Conservation (phyloP, 768 basidiomycete genomes). For the Hydnomerulius pinastri region DNA sequence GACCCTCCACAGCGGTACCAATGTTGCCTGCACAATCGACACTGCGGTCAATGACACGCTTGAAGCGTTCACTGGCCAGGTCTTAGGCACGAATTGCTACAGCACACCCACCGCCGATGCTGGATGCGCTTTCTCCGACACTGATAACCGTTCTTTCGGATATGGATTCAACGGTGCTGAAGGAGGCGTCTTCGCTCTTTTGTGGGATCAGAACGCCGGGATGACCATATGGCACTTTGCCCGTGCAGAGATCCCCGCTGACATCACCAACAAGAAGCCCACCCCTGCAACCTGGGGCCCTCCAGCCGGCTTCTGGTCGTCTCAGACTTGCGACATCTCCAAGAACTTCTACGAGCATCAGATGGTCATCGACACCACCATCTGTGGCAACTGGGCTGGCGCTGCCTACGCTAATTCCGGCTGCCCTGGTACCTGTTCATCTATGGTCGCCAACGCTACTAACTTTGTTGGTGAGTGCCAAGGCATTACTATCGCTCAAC, state of each 20-base stretch:
- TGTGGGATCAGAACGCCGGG: slow-evolving; percentile 49
- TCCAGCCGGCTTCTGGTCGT: slow-evolving; percentile 54
- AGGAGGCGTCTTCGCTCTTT: slow-evolving; percentile 58
- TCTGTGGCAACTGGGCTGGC: slow-evolving; percentile 35
- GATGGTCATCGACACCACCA: slow-evolving; percentile 42
- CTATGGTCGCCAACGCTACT: slow-evolving; percentile 52
- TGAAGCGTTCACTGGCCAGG: slow-evolving; percentile 19
- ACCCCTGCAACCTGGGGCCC: slow-evolving; percentile 52
- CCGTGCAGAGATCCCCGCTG: slow-evolving; percentile 50
- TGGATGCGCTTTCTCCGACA: slow-evolving; percentile 53
- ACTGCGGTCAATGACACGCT: slow-evolving; percentile 13
- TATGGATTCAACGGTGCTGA: slow-evolving; percentile 32
- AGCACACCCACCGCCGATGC: slow-evolving; percentile 42
- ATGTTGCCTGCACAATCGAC: slow-evolving; percentile 37
- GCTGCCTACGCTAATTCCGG: slow-evolving; percentile 28
- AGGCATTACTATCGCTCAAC: no score
- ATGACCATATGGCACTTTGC: slow-evolving; percentile 61
- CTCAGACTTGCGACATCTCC: slow-evolving; percentile 48
- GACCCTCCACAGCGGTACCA: slow-evolving; percentile 60
- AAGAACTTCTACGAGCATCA: slow-evolving; percentile 55
- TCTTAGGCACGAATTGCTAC: slow-evolving; percentile 37
- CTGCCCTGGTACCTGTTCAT: slow-evolving; percentile 45
- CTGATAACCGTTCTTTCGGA: slow-evolving; percentile 44
- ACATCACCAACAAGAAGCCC: slow-evolving; percentile 48
- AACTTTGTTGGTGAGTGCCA: slow-evolving; percentile 51